phyloP scores from a whole-genome alignment of 139 green algal species.

The Chlamydomonas schloesseri region DNA sequence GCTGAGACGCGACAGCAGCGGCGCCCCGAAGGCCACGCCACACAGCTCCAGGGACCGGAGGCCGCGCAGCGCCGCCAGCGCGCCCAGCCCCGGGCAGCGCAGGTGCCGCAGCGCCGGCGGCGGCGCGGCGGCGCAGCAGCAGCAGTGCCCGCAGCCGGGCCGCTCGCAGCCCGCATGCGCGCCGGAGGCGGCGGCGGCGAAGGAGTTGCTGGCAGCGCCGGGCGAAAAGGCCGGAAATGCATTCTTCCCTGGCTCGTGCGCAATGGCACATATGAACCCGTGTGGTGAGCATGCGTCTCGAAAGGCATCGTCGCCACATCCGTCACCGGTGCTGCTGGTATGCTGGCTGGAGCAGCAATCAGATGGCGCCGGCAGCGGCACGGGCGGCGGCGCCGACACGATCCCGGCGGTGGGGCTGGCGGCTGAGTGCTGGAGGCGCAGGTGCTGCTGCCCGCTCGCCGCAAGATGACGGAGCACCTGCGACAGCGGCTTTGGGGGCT shows the following conservation, averaged over 20 bases:
- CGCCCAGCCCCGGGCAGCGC: not conserved
- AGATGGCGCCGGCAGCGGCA: not conserved
- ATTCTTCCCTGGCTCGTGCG: too few relatives aligned
- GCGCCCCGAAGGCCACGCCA: not conserved
- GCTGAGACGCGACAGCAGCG: not conserved
- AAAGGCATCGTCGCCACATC: too few relatives aligned
- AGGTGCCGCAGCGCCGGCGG: not conserved
- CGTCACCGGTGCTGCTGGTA: too few relatives aligned
- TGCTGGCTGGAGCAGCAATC: too few relatives aligned
- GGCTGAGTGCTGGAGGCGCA: slow-evolving; percentile 7
- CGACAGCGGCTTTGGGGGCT: not conserved
- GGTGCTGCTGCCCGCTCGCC: not conserved
- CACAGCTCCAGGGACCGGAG: slow-evolving; percentile 31
- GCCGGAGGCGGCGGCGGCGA: not conserved
- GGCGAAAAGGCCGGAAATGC: too few relatives aligned
- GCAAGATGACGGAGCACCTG: not conserved
- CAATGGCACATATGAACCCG: too few relatives aligned
- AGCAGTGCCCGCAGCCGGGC: not conserved
- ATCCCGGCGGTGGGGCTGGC: not conserved
- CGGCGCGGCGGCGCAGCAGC: not conserved
- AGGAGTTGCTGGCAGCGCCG: not conserved
- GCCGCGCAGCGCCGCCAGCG: not conserved
- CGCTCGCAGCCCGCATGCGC: too few relatives aligned
- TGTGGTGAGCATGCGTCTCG: too few relatives aligned
- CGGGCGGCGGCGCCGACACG: not conserved